These are phyloP conservation scores for Dendrobium huoshanense DNA, from an alignment of 106 monocot genomes.

Conservation along the genomic window DNA sequence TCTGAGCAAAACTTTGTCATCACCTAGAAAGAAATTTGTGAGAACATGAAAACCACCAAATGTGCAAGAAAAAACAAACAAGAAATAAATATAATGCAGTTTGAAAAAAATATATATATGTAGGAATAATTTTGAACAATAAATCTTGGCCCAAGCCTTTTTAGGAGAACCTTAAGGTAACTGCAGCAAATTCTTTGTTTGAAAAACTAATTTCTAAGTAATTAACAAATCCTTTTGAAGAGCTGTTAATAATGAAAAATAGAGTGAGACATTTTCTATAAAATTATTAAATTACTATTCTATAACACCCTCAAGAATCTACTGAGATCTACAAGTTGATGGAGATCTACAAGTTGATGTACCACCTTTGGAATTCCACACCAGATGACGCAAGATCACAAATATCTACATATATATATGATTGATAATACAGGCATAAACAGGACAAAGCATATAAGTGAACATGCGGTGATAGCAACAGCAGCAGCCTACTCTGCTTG, in stretches of 20 bases:
- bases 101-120: not conserved
- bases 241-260: not conserved
- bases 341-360: too few species aligned
- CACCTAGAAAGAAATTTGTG: constrained; percentile 12
- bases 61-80: not conserved
- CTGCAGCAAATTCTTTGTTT: not conserved
- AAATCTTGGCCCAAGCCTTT: not conserved
- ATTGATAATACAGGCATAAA: not conserved
- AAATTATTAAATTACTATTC: too few species aligned
- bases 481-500: not conserved
- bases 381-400: not conserved
- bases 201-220: not conserved
- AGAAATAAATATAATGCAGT: not conserved
- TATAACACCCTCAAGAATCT: too few species aligned
- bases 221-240: not conserved
- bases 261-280: too few species aligned
- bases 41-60: not conserved
- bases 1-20: constrained; percentile 35
- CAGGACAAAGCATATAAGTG: not conserved
- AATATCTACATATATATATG: not conserved
- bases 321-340: too few species aligned
- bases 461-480: not conserved
- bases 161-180: not conserved
- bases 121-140: not conserved
- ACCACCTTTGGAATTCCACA: not conserved